phyloP scores from a whole-genome alignment of 2,329 filamentous ascomycete genomes.

The Fusarium illudens region DNA sequence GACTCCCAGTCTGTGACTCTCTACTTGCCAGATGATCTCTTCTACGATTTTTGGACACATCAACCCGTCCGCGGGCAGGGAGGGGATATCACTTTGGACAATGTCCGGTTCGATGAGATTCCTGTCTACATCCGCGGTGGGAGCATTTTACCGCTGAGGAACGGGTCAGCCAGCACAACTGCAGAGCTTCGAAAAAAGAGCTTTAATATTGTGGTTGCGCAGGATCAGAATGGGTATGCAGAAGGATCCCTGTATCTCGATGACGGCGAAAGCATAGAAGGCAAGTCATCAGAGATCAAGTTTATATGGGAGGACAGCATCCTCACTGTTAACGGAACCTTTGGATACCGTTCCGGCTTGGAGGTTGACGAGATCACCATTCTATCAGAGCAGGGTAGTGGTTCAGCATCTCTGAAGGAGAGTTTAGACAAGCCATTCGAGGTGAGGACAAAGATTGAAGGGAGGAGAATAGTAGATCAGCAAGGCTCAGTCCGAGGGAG shows the following conservation, averaged over 20 bases:
- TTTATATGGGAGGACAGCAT: not conserved
- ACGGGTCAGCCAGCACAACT: conserved; percentile 68
- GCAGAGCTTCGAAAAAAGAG: conserved; percentile 68
- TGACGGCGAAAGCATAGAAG: conserved; percentile 65
- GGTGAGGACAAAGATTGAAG: not conserved
- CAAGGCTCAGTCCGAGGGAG: not conserved
- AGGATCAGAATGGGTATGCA: conserved; percentile 69
- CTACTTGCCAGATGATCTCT: conserved; percentile 60
- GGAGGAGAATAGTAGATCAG: not conserved
- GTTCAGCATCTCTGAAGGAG: not conserved
- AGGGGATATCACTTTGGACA: conserved; percentile 43
- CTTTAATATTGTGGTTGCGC: conserved; percentile 77
- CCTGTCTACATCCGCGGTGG: conserved; percentile 75
- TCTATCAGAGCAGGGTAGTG: not conserved
- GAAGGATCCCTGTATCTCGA: conserved; percentile 77
- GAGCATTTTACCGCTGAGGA: conserved; percentile 68
- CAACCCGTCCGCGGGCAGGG: conserved; percentile 53
- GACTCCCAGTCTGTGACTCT: conserved; percentile 54
- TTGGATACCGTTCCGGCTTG: not conserved
- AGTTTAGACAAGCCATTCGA: not conserved
- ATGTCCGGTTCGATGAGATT: conserved; percentile 58
- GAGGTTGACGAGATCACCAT: not conserved
- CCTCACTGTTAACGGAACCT: not conserved
- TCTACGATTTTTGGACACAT: conserved; percentile 64
- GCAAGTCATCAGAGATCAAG: not conserved